Base-by-base conservation (phyloP, 306 rosid genomes). In the Medicago ruthenica region DNA sequence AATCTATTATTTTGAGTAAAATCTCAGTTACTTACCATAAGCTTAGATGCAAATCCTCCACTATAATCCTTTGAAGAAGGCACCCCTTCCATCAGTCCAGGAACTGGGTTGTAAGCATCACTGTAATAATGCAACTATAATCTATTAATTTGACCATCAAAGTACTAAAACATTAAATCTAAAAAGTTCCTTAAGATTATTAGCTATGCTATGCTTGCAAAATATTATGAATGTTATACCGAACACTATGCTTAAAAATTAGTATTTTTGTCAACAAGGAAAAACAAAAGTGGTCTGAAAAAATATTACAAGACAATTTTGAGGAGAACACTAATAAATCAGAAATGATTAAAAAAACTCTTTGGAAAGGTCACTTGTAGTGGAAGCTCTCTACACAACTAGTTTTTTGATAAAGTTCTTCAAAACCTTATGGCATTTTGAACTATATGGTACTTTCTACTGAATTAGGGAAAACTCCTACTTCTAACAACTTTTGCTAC, bases 1-100 rank as follows among this genome's bases (percentile, higher is more conserved):
- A 34, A 34, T 34, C 37, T 4, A 34, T 34, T 34, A 34, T 4
- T 34, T 5, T 5, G 37, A 34, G 37, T 34, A 17, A 18, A 57
- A 42, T 37, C 69, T 82, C 58, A 61, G 67, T 54, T 74, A 75
- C 85, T 83, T 24, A 88, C 97, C 98, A 95, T 92, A 80, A 92
- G 98, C 82, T 92, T 95, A 41, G 97, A 88, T 39, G 97, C 90
- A 57, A 95, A 95, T 50, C 98, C 98, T 78, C 97, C 96, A n/a
- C 69, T 79, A 81, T 94, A 94, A 83, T 92, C 86, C 71, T 88
- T 88, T 4, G 98, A 88, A 36, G 98, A 92, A 69, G 98, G 98
- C 74, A 90, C 95, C 36, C 88, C 96, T 72, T 90, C 89, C 97
- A 88, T 94, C 84, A 94, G 77, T 31, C 98, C 96, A 68, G 97